These are phyloP conservation scores for Cyberlindnera xylosilytica DNA, from an alignment of 805 yeast species.

Conservation along the genomic window DNA sequence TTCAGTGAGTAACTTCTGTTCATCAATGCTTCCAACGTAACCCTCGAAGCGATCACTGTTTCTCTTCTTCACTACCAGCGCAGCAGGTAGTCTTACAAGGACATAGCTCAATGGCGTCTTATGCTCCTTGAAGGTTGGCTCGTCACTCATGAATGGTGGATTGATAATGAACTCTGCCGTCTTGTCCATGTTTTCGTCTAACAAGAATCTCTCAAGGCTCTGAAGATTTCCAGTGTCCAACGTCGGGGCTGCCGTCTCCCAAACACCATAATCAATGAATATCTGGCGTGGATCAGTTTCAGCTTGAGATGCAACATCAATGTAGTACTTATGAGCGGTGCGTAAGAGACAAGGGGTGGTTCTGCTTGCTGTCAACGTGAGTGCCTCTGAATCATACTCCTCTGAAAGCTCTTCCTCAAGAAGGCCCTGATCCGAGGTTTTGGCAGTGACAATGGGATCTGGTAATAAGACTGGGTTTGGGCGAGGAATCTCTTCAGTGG, in stretches of 20 bases:
- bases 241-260: not conserved
- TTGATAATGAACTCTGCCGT: constrained; percentile 19
- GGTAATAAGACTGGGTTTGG: not conserved
- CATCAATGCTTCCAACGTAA: not conserved
- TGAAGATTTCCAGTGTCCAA: not conserved
- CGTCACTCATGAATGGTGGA: constrained; percentile 19
- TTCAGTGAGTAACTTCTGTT: not conserved
- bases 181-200: constrained; percentile 16
- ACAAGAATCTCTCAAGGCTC: constrained; percentile 1
- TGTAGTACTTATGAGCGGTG: not conserved
- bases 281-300: no score
- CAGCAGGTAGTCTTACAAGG: not conserved
- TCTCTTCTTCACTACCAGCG: not conserved
- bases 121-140: constrained; percentile 18
- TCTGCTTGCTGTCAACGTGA: no score
- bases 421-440: constrained; percentile 2
- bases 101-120: constrained; percentile 13
- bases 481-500: no score
- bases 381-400: no score
- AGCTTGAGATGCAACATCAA: not conserved
- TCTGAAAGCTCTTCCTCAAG: constrained; percentile 8
- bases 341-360: no score
- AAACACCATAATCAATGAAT: not conserved
- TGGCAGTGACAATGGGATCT: not conserved
- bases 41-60: not conserved